A percentile compares a stretch with the other conserved stretches of the same genome.
These are phyloP conservation scores for Citrus australasica DNA, from an alignment of 345 rosid genomes.

Conservation along the genomic window DNA sequence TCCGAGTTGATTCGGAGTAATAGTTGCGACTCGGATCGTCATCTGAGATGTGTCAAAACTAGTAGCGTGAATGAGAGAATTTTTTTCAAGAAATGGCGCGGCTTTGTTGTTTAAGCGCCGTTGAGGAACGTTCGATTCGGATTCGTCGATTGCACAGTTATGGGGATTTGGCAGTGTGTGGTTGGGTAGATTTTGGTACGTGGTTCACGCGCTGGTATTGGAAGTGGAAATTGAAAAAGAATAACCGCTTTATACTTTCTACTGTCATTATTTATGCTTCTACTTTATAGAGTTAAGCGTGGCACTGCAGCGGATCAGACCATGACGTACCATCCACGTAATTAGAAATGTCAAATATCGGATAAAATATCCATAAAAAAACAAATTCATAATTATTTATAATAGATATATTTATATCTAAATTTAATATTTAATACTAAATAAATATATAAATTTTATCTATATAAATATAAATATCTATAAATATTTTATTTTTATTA, in stretches of 20 bases:
- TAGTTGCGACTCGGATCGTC: slow-evolving; percentile 13
- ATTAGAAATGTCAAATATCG: rapidly evolving
- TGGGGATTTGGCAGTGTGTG: not conserved
- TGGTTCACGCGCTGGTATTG: not conserved
- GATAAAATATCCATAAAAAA: rapidly evolving
- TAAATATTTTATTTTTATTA: no score
- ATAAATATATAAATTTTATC: no score
- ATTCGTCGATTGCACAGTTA: not conserved
- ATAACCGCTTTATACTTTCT: no score
- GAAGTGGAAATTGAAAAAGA: not conserved
- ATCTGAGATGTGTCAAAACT: not conserved
- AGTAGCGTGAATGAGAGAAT: not conserved
- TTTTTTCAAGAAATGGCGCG: not conserved
- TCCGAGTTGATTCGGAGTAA: slow-evolving; percentile 36
- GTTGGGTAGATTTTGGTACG: not conserved
- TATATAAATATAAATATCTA: rapidly evolving
- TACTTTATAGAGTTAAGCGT: no score
- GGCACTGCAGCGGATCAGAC: not conserved
- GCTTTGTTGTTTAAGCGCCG: not conserved
- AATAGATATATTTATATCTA: rapidly evolving
- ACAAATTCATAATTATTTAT: no score
- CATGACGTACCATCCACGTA: not conserved
- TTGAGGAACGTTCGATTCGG: not conserved
- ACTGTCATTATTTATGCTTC: no score
- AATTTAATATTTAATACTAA: rapidly evolving